Base-by-base conservation (phyloP, 148 eudicot species). In the Chenopodium album region DNA sequence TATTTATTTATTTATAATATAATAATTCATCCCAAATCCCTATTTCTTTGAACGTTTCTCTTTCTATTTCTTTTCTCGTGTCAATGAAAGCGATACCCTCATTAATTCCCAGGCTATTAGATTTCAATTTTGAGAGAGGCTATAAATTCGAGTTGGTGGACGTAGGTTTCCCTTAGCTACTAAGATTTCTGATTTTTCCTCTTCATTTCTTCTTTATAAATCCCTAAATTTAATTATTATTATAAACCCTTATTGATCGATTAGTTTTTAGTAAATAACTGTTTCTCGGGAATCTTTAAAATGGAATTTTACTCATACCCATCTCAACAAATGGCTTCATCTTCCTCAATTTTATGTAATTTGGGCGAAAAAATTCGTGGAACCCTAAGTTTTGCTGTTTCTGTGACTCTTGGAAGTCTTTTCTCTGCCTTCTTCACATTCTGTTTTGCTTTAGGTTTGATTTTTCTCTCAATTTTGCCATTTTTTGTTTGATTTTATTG, bases 391-490 rank as follows among this genome's bases (percentile, higher is more conserved):
- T 90, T 85, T 52, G 97, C 99, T 7, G 79, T 97, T 34, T 89
- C 97, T 69, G 90, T 91, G 0, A 82, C 92, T 32, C 76, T 97
- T 60, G 97, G 93, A 60, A 92, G 91, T 79, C 86, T 97, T 4
- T 87, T 94, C 83, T 91, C 99, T 56, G 99, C 98, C 71, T 89
- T 97, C 79, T 89, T 97, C 91, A 92, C 98, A 70, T 97, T 94
- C 85, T 97, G 90, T 85, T 97, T 97, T 86, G 99, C 98, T 32
- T 80, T 94, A 83, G 95, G 99, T 95, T 28, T 50, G 91, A 22
- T 37, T 66, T 46, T 63, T 11, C 46, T 47, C 29, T 68, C 71
- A 47, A 23, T 37, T 65, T 71, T 47, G 46, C 20, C 48, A 63
- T 50, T 67, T 31, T 50, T 78, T 19, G 10, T 75, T 37, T 1